Conservation (phyloP, 31 red algal genomes). For the Bonnemaisonia californica region DNA sequence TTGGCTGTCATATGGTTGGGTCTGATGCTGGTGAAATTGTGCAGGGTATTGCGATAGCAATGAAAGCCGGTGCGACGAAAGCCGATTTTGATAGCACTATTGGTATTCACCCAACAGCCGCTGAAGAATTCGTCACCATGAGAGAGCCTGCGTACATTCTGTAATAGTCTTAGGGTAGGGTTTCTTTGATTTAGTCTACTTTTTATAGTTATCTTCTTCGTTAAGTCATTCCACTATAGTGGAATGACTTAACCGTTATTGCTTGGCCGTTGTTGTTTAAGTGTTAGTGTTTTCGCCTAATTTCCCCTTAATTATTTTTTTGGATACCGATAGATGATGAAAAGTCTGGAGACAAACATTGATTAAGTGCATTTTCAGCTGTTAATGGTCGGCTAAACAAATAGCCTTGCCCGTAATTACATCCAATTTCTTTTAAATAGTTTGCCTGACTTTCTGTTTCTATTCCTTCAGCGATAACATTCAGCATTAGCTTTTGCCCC, state of each 20-base stretch:
- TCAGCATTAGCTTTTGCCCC: not conserved
- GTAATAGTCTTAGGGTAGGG: too few species aligned
- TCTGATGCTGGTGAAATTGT: slow-evolving; percentile 68
- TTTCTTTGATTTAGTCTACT: too few species aligned
- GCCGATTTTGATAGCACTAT: slow-evolving; percentile 75
- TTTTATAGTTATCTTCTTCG: too few species aligned
- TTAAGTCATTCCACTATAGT: too few species aligned
- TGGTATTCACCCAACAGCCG: slow-evolving; percentile 71
- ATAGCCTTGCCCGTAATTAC: slow-evolving; percentile 20
- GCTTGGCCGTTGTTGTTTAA: too few species aligned
- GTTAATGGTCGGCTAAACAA: not conserved
- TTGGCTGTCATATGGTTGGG: slow-evolving; percentile 67
- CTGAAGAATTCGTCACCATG: slow-evolving; percentile 80
- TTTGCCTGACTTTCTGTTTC: slow-evolving; percentile 12
- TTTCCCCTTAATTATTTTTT: too few species aligned
- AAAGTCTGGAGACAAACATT: too few species aligned
- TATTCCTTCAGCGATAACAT: slow-evolving; percentile 29
- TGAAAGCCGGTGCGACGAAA: slow-evolving; percentile 79
- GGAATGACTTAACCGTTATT: too few species aligned
- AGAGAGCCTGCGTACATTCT: too few species aligned
- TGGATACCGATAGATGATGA: too few species aligned
- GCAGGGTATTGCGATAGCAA: slow-evolving; percentile 58
- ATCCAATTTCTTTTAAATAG: not conserved
- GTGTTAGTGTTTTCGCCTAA: too few species aligned
- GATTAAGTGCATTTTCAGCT: too few species aligned